Evolutionary conservation across 352 stramenopile species (phyloP).

Genomic region (Phytopythium aichiense): DNA sequence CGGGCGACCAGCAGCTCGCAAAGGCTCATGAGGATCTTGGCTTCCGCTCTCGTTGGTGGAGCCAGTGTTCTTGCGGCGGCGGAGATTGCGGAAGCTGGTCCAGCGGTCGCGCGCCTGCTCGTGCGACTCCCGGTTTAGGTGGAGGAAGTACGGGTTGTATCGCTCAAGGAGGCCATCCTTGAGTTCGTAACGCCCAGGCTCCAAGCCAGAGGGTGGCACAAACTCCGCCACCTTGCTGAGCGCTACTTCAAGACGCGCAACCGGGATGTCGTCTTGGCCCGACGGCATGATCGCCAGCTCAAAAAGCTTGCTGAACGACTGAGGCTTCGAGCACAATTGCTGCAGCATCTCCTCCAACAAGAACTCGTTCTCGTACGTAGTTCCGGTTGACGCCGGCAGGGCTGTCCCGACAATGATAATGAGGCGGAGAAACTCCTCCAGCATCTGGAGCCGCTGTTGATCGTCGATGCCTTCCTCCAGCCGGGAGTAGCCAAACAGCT

Average conservation of each 20-base stretch:
- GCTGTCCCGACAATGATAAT: slow-evolving; percentile 76
- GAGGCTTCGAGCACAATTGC: slow-evolving; percentile 75
- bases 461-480: slow-evolving; percentile 64
- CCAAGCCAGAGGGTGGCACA: slow-evolving; percentile 62
- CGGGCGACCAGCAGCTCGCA: slow-evolving; percentile 31
- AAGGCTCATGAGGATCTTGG: slow-evolving; percentile 28
- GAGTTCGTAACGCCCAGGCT: slow-evolving; percentile 77
- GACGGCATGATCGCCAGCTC: slow-evolving; percentile 78
- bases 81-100: slow-evolving; percentile 64
- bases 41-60: background rate
- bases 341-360: slow-evolving; percentile 83
- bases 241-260: slow-evolving; percentile 56
- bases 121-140: slow-evolving; percentile 81
- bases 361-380: slow-evolving; percentile 67
- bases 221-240: slow-evolving; percentile 69
- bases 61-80: slow-evolving; percentile 20
- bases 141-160: slow-evolving; percentile 87
- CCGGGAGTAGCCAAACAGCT: slow-evolving; percentile 39
- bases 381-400: slow-evolving; percentile 54
- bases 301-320: slow-evolving; percentile 78
- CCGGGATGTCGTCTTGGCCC: slow-evolving; percentile 78
- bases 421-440: slow-evolving; percentile 81
- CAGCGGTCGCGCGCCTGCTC: slow-evolving; percentile 80
- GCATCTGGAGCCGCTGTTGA: slow-evolving; percentile 67
- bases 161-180: slow-evolving; percentile 66